A percentile compares a stretch with the other conserved stretches of the same genome.
phyloP scores from a whole-genome alignment of 495 filamentous ascomycete species.

The Neohortaea acidophila region DNA sequence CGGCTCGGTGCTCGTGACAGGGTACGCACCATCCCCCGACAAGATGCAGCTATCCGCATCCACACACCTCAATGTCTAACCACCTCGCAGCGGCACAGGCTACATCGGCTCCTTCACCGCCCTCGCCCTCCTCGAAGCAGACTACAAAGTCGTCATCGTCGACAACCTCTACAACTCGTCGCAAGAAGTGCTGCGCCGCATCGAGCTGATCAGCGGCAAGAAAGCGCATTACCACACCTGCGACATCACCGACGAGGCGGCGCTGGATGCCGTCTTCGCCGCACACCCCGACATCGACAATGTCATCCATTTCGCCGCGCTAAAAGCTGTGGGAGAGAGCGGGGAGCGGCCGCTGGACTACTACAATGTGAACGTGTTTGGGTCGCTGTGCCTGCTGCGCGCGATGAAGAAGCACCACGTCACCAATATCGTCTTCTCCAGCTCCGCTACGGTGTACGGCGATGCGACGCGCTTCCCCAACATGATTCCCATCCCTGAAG shows the following conservation, averaged over 20 bases:
- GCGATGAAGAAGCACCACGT: slow-evolving; percentile 83
- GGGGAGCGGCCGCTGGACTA: slow-evolving; percentile 92
- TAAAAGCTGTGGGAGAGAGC: slow-evolving; percentile 97
- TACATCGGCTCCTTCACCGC: slow-evolving; percentile 98
- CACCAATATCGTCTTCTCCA: slow-evolving; percentile 94
- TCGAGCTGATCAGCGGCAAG: slow-evolving; percentile 85
- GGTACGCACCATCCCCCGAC: slow-evolving; percentile 41
- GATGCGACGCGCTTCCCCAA: slow-evolving; percentile 90
- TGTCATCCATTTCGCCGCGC: slow-evolving; percentile 94
- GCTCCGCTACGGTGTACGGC: slow-evolving; percentile 90
- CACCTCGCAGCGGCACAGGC: slow-evolving; percentile 62
- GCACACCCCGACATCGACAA: slow-evolving; percentile 88
- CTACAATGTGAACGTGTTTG: slow-evolving; percentile 91
- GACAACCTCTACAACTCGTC: slow-evolving; percentile 96
- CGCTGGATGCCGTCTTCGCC: slow-evolving; percentile 73
- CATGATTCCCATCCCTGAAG: slow-evolving; percentile 98
- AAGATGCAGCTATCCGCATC: slow-evolving; percentile 1
- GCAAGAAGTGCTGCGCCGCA: slow-evolving; percentile 71
- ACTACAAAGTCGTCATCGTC: slow-evolving; percentile 88
- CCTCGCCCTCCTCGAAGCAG: slow-evolving; percentile 79
- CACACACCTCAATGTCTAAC: slow-evolving; percentile 8
- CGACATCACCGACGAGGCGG: slow-evolving; percentile 74
- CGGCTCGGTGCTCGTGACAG: slow-evolving; percentile 78
- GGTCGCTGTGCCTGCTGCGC: slow-evolving; percentile 72
- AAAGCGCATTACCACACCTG: slow-evolving; percentile 69